These are phyloP conservation scores for Paramyrothecium roridum DNA, from an alignment of 2,329 filamentous ascomycete genomes.

Conservation along the genomic window DNA sequence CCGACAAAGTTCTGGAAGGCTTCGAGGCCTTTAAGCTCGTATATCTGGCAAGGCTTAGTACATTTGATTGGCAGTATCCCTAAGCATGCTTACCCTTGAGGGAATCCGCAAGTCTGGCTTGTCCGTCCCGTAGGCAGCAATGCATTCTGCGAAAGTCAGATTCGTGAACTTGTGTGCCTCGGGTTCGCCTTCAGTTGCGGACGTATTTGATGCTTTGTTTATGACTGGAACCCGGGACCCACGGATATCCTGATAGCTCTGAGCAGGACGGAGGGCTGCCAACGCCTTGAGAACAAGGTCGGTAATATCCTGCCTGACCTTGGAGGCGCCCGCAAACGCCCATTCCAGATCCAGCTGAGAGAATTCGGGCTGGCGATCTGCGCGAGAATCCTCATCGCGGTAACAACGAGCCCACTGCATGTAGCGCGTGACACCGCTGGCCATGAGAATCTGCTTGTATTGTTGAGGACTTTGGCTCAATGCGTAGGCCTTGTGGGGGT, in stretches of 20 bases:
- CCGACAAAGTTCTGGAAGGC: constrained; percentile 60
- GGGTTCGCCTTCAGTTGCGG: constrained; percentile 9
- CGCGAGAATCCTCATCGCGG: constrained; percentile 87
- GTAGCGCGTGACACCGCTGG: constrained; percentile 76
- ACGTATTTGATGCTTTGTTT: constrained; percentile 14
- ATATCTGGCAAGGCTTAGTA: constrained; percentile 47
- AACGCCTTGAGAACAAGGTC: constrained; percentile 29
- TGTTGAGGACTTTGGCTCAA: constrained; percentile 96
- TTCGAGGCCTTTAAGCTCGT: constrained; percentile 57
- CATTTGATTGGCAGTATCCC: background rate
- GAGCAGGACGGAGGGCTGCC: constrained; percentile 19
- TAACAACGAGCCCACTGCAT: constrained; percentile 95
- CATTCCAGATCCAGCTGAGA: constrained; percentile 93
- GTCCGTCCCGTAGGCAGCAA: constrained; percentile 79
- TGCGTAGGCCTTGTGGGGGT: constrained; percentile 66
- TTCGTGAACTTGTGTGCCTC: constrained; percentile 28
- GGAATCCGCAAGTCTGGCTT: constrained; percentile 86
- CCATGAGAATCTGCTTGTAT: constrained; percentile 98
- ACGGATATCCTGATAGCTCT: constrained; percentile 62
- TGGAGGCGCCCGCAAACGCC: constrained; percentile 66
- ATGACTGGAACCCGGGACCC: constrained; percentile 27
- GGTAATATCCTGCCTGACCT: constrained; percentile 30
- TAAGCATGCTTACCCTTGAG: constrained; percentile 48
- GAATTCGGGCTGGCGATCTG: constrained; percentile 94
- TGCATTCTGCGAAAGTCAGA: constrained; percentile 46